Conservation (phyloP, 2,329 filamentous ascomycete genomes). For the Fusarium succisae region DNA sequence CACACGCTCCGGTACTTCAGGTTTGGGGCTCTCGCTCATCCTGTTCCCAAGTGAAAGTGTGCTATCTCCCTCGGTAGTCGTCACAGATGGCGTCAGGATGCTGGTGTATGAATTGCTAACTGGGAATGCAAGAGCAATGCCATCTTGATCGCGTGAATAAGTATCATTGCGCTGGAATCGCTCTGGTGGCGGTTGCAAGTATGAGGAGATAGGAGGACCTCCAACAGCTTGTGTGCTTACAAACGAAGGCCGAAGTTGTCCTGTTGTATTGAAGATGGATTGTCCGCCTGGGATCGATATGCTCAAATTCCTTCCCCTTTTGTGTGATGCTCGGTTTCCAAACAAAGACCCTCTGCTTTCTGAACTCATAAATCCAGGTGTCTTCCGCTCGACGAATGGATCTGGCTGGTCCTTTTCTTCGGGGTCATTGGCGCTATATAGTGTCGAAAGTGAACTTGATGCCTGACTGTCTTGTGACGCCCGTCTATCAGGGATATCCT, state of each 20-base stretch:
- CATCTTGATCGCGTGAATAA: slow-evolving; percentile 21
- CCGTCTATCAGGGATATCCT: slow-evolving; percentile 37
- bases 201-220: slow-evolving; percentile 26
- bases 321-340: slow-evolving; percentile 27
- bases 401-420: slow-evolving; percentile 49
- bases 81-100: slow-evolving; percentile 40
- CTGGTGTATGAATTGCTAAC: slow-evolving; percentile 38
- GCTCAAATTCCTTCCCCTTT: slow-evolving; percentile 36
- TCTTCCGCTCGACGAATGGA: slow-evolving; percentile 45
- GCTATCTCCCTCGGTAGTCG: slow-evolving; percentile 33
- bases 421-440: slow-evolving; percentile 64
- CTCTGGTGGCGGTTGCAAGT: slow-evolving; percentile 31
- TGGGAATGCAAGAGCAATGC: slow-evolving; percentile 34
- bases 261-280: slow-evolving; percentile 9
- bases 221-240: slow-evolving; percentile 40
- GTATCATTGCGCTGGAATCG: slow-evolving; percentile 15
- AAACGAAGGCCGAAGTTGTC: slow-evolving; percentile 34
- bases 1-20: slow-evolving; percentile 5
- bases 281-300: slow-evolving; percentile 23
- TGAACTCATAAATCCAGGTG: neutral
- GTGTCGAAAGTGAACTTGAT: slow-evolving; percentile 64
- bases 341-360: slow-evolving; percentile 28
- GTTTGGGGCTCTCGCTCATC: slow-evolving; percentile 21
- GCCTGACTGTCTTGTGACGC: slow-evolving; percentile 54
- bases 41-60: slow-evolving; percentile 6